Evolutionary conservation across 176 grass and related monocot species (phyloP), one percentile per base, ranked within the genome.

Genomic region (Melocanna baccifera): DNA sequence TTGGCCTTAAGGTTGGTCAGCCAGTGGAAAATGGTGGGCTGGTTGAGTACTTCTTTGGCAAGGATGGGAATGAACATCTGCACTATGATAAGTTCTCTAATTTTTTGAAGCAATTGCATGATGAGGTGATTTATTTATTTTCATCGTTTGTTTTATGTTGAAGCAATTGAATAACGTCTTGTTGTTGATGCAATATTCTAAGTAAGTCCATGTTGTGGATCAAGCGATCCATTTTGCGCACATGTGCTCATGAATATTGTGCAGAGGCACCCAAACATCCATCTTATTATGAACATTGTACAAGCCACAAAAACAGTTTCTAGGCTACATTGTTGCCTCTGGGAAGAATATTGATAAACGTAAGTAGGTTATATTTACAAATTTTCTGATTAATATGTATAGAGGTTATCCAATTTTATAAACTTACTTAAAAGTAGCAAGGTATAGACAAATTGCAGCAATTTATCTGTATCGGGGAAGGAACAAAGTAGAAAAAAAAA

Each of bases 21-120:
- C 71, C 83, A 42, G 86, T 93, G 23, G 96, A 98, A 84, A 85
- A 90, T 78, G 92, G 96, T 62, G 96, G 96, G 36, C 77, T 98
- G 43, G 69, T 98, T 36, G 89, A 98, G 82, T 94, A 89, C 79
- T 98, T 98, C 86, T 98, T 98, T 81, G 96, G 96, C 61, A 88
- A 95, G 76, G 89, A 95, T 92, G 96, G 96, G 52, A 92, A 80
- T 53, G 87, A 80, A 46, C 80, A 74, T 79, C 84, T 98, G 40
- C 89, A 92, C 26, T 95, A 90, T 85, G 89, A 98, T 22, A 98
- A 92, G 12, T 98, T 98, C 89, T 91, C 94, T 52, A 72, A 83
- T 23, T 98, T 95, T 92, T 73, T 98, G 70, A 94, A 85, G 62
- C 87, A 87, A 36, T 77, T 98, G 75, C 96, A 98, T 52, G 87